A percentile compares a stretch with the other conserved stretches of the same genome.
These are phyloP conservation scores for Tricholoma sp. DNA, from an alignment of 768 basidiomycete genomes.

Conservation along the genomic window DNA sequence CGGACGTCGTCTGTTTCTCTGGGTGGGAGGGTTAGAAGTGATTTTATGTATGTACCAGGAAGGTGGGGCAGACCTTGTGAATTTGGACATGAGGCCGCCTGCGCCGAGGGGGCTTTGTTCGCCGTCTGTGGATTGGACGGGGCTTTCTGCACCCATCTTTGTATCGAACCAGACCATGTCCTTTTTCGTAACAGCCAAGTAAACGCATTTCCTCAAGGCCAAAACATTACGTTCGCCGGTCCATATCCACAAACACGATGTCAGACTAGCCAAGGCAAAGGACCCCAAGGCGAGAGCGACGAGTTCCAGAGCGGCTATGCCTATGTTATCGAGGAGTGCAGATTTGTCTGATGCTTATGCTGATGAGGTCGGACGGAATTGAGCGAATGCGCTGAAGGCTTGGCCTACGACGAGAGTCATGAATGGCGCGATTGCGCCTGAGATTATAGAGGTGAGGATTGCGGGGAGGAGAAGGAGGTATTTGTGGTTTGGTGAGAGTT, in stretches of 20 bases:
- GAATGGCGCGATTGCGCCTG: constrained; percentile 75
- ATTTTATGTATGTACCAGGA: no score
- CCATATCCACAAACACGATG: constrained; percentile 80
- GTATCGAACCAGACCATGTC: constrained; percentile 89
- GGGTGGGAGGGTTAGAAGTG: no score
- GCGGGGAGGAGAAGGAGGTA: constrained; percentile 62
- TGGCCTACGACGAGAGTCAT: constrained; percentile 83
- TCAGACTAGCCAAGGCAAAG: constrained; percentile 67
- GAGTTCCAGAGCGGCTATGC: constrained; percentile 53
- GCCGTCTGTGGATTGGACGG: not conserved
- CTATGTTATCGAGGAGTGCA: constrained; percentile 41
- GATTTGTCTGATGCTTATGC: constrained; percentile 37
- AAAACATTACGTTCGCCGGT: constrained; percentile 78
- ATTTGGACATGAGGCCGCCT: not conserved
- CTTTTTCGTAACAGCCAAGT: constrained; percentile 56
- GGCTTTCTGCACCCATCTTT: constrained; percentile 54
- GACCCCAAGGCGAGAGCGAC: constrained; percentile 61
- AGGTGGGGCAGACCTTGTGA: constrained; percentile 28
- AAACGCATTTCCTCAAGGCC: constrained; percentile 63
- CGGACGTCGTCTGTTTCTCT: constrained; percentile 93
- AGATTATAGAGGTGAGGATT: constrained; percentile 51
- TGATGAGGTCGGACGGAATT: constrained; percentile 35
- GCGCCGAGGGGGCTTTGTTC: constrained; percentile 2
- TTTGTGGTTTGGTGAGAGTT: constrained; percentile 53
- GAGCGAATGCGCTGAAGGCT: constrained; percentile 70